Percentiles rank a stretch among this genome's conserved stretches.
Evolutionary conservation across 805 yeast genomes (phyloP).

Genomic region (Saturnispora kantuleensis): DNA sequence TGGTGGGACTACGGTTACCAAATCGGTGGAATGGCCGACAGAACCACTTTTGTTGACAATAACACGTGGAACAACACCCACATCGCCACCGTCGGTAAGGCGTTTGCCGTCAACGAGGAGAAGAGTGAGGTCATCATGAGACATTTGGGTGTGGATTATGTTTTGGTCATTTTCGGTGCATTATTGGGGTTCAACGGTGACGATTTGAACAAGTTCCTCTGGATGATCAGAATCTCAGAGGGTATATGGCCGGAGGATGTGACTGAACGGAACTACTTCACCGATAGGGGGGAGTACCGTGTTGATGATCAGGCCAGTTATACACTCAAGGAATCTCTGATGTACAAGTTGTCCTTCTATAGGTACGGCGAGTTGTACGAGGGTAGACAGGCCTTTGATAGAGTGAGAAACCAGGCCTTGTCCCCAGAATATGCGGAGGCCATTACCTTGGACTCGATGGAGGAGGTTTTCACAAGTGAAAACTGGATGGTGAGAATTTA

Average conservation of each 20-base stretch:
- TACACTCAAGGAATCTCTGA: slow-evolving; percentile 79
- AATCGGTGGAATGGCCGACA: slow-evolving; percentile 99
- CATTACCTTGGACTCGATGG: slow-evolving; percentile 66
- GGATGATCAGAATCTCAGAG: slow-evolving; percentile 99
- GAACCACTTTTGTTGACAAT: slow-evolving; percentile 96
- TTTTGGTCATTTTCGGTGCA: slow-evolving; percentile 90
- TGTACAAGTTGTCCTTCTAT: slow-evolving; percentile 93
- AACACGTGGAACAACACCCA: slow-evolving; percentile 99
- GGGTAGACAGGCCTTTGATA: slow-evolving; percentile 58
- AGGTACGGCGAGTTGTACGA: slow-evolving; percentile 66
- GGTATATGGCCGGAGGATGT: slow-evolving; percentile 99
- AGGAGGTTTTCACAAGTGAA: slow-evolving; percentile 90
- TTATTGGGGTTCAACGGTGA: slow-evolving; percentile 90
- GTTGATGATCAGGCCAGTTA: slow-evolving; percentile 75
- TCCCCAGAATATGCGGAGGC: slow-evolving; percentile 20
- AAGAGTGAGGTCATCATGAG: slow-evolving; percentile 80
- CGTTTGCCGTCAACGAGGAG: slow-evolving; percentile 86
- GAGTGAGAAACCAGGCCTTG: slow-evolving; percentile 73
- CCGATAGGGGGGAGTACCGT: slow-evolving; percentile 76
- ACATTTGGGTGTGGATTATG: slow-evolving; percentile 91
- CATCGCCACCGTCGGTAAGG: slow-evolving; percentile 97
- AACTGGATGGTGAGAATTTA: slow-evolving; percentile 96
- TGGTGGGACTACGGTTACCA: slow-evolving; percentile 99
- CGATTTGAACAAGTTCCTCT: slow-evolving; percentile 89
- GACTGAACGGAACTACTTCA: slow-evolving; percentile 74